A percentile compares a stretch with the other conserved stretches of the same genome.
These are phyloP conservation scores for Metarhizium rileyi DNA, from an alignment of 2,329 filamentous ascomycete species.

Conservation along the genomic window DNA sequence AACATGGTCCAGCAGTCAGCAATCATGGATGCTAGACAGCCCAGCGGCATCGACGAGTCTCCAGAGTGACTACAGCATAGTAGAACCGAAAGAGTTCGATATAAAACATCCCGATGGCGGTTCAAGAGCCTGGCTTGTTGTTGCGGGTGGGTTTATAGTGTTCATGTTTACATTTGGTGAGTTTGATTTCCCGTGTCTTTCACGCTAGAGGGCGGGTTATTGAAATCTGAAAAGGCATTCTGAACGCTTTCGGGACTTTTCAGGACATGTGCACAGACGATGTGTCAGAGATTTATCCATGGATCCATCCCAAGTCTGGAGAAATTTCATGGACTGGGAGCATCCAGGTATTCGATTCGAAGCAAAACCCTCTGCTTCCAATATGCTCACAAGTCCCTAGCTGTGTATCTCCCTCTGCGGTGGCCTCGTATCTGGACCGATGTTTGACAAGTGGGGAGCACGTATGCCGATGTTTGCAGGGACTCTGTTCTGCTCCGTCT, in stretches of 20 bases:
- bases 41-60: not conserved
- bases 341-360: conserved; percentile 13
- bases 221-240: conserved; percentile 13
- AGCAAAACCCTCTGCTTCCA: not conserved
- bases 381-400: conserved; percentile 8
- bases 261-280: conserved; percentile 36
- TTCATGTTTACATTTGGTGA: conserved; percentile 19
- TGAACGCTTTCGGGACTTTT: conserved; percentile 43
- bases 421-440: conserved; percentile 27
- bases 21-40: not conserved
- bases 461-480: conserved; percentile 25
- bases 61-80: not conserved
- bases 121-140: conserved; percentile 20
- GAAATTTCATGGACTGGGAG: conserved; percentile 33
- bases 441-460: conserved; percentile 30
- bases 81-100: not conserved
- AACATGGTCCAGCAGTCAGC: not conserved
- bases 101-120: conserved; percentile 16
- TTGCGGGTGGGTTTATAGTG: conserved; percentile 21
- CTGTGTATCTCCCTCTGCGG: conserved; percentile 29
- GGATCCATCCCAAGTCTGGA: conserved; percentile 21
- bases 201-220: not conserved
- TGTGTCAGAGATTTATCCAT: conserved; percentile 9
- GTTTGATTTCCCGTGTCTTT: not conserved
- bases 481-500: conserved; percentile 23